These are phyloP conservation scores for Colletotrichum sp. DNA, from an alignment of 2,329 filamentous ascomycete species.

Conservation along the genomic window DNA sequence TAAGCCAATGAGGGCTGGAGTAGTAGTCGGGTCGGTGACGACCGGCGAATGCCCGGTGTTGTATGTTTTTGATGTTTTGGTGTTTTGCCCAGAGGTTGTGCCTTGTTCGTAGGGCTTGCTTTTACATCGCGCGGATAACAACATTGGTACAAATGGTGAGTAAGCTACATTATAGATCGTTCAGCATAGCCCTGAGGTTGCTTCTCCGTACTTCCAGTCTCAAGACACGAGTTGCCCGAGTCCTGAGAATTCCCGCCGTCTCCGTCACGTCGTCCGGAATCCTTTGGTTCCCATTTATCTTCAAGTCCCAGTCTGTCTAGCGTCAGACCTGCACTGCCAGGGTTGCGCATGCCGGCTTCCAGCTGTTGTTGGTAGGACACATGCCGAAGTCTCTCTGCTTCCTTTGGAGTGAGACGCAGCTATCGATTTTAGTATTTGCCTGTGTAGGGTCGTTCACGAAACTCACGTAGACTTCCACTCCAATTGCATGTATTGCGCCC, in stretches of 20 bases:
- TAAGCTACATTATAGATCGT: neutral
- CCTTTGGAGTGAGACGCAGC: slow-evolving; percentile 56
- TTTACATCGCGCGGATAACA: neutral
- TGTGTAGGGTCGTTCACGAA: neutral
- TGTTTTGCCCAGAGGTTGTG: neutral
- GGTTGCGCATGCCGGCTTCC: slow-evolving; percentile 55
- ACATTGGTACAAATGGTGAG: neutral
- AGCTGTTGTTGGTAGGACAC: slow-evolving; percentile 62
- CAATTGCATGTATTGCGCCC: slow-evolving; percentile 53
- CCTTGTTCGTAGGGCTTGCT: neutral
- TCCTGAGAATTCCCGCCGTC: neutral
- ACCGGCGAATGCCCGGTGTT: neutral
- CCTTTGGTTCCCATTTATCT: slow-evolving; percentile 11
- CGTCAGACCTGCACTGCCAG: slow-evolving; percentile 52
- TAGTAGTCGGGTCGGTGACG: neutral
- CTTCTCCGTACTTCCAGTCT: neutral
- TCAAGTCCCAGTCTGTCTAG: slow-evolving; percentile 44
- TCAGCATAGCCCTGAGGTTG: neutral
- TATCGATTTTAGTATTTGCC: slow-evolving; percentile 28
- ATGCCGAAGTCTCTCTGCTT: slow-evolving; percentile 57
- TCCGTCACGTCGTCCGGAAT: neutral
- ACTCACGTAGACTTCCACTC: slow-evolving; percentile 53
- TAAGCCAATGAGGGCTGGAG: neutral
- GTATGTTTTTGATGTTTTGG: neutral
- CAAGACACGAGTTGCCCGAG: neutral